These are phyloP conservation scores for Apiospora arundinis DNA, from an alignment of 2,329 filamentous ascomycete species.

Conservation along the genomic window DNA sequence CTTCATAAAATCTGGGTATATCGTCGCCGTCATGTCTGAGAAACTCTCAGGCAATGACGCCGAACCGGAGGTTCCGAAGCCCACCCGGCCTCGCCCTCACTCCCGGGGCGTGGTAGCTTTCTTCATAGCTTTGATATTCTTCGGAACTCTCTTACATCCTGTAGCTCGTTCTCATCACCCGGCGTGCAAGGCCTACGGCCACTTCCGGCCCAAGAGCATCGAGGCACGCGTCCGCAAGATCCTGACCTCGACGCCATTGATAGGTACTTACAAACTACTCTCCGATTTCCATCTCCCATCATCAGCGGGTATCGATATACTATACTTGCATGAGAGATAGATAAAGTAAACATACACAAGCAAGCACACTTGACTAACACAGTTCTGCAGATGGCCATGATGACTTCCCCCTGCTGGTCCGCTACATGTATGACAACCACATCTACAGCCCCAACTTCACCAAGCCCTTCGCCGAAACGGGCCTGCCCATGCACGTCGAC, in stretches of 20 bases:
- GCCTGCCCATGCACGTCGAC: constrained; percentile 76
- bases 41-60: constrained; percentile 8
- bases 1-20: neutral
- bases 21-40: constrained; percentile 20
- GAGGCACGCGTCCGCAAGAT: constrained; percentile 55
- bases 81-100: constrained; percentile 26
- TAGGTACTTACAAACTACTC: constrained; percentile 45
- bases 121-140: constrained; percentile 30
- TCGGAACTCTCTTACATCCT: constrained; percentile 36
- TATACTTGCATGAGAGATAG: neutral
- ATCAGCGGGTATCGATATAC: neutral
- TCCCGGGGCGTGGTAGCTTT: constrained; percentile 30
- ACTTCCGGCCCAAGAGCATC: constrained; percentile 41
- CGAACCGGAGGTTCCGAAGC: neutral
- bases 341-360: too few species aligned
- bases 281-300: neutral
- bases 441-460: constrained; percentile 79
- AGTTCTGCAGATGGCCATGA: constrained; percentile 80
- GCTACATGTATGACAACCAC: constrained; percentile 72
- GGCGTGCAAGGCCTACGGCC: constrained; percentile 32
- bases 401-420: constrained; percentile 80
- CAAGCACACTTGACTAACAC: constrained; percentile 47
- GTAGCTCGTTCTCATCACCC: constrained; percentile 32
- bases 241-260: constrained; percentile 53
- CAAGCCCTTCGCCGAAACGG: constrained; percentile 74